These are phyloP conservation scores for Tetrahymena borealis DNA, from an alignment of 73 alveolate genomes.

Conservation along the genomic window DNA sequence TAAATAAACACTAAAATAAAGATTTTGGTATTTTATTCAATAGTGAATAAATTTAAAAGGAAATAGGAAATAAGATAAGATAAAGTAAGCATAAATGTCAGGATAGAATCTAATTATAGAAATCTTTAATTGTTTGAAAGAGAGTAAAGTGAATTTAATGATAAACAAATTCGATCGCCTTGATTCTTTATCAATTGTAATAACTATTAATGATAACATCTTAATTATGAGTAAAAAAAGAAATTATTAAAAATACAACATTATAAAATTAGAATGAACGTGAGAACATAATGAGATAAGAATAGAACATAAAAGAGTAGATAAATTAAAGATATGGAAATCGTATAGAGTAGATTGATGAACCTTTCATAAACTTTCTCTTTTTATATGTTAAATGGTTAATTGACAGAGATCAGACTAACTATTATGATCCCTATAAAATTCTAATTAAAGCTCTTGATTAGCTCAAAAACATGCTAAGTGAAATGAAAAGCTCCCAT, in stretches of 20 bases:
- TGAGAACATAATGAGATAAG: background rate
- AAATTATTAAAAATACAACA: too few relatives aligned
- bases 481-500: background rate
- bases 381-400: background rate
- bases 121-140: background rate
- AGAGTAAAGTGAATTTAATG: background rate
- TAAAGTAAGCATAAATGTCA: background rate
- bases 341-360: background rate
- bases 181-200: background rate
- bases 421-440: background rate
- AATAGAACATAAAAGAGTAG: background rate
- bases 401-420: background rate
- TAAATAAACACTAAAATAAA: too few relatives aligned
- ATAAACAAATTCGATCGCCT: background rate
- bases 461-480: background rate
- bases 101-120: background rate
- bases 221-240: too few relatives aligned
- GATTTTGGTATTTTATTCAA: too few relatives aligned
- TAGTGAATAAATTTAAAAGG: too few relatives aligned
- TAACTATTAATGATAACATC: too few relatives aligned
- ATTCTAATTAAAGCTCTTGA: background rate
- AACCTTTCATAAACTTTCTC: background rate
- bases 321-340: background rate
- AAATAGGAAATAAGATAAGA: too few relatives aligned
- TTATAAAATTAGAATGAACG: background rate